These are phyloP conservation scores for Cerrena zonata DNA, from an alignment of 1,284 basidiomycete species.

Conservation along the genomic window DNA sequence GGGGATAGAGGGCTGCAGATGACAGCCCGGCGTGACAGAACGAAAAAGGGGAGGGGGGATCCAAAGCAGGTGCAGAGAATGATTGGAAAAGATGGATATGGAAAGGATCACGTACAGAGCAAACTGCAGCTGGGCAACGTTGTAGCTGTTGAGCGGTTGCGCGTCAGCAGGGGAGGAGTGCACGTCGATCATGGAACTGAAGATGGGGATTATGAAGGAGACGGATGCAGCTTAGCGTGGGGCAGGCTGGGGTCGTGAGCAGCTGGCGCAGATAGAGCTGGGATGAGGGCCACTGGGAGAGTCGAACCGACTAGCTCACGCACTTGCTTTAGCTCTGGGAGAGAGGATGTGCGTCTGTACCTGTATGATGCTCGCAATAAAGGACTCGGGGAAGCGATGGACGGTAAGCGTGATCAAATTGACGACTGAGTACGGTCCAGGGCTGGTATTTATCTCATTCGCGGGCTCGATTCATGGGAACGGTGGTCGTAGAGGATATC, in stretches of 20 bases:
- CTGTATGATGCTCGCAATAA: not conserved
- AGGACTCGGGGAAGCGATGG: not conserved
- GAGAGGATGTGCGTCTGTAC: not conserved
- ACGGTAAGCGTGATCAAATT: not conserved
- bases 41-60: not conserved
- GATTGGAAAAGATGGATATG: slow-evolving; percentile 4
- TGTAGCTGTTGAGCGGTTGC: slow-evolving; percentile 49
- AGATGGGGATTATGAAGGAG: slow-evolving; percentile 9
- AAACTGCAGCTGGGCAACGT: slow-evolving; percentile 58
- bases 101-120: slow-evolving; percentile 41
- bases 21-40: slow-evolving; percentile 19
- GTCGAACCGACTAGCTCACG: not conserved
- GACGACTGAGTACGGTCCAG: not conserved
- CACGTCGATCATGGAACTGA: slow-evolving; percentile 29
- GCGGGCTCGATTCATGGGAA: not conserved
- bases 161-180: slow-evolving; percentile 20
- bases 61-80: slow-evolving; percentile 5
- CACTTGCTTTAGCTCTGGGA: too few species aligned
- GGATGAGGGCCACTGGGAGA: not conserved
- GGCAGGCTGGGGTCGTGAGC: slow-evolving; percentile 6
- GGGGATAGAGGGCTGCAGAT: slow-evolving; percentile 7
- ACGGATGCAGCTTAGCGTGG: slow-evolving; percentile 11
- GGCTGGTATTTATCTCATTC: slow-evolving; percentile 5
- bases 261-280: slow-evolving; percentile 10
- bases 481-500: not conserved